These are phyloP conservation scores for Musa schizocarpa DNA, from an alignment of 176 grass and related monocot species.

Conservation along the genomic window DNA sequence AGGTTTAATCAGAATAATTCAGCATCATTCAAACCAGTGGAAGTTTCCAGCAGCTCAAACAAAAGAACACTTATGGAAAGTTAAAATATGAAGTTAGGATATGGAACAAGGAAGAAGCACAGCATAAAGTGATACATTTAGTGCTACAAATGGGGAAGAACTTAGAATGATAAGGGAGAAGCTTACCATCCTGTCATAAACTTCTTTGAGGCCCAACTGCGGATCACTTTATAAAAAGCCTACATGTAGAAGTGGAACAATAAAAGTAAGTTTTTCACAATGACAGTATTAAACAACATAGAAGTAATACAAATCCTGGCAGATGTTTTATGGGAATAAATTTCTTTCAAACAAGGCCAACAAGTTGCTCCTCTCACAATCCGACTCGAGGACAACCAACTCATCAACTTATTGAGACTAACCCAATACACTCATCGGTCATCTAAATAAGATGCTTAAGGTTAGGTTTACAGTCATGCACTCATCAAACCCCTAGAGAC, in stretches of 20 bases:
- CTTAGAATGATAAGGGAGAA: neutral
- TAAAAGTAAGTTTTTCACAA: neutral
- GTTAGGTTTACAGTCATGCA: too few species aligned
- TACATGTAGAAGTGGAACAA: neutral
- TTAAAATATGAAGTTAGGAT: neutral
- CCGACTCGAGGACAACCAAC: too few species aligned
- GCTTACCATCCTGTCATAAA: slow-evolving; percentile 28
- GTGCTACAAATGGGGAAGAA: neutral
- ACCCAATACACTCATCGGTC: too few species aligned
- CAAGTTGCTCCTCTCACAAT: too few species aligned
- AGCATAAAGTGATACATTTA: neutral
- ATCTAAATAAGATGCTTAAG: too few species aligned
- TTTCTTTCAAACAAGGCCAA: too few species aligned
- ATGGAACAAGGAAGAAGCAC: neutral
- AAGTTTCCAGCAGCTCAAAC: neutral
- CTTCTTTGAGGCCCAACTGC: slow-evolving; percentile 30
- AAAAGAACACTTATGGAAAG: neutral
- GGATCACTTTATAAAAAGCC: slow-evolving; percentile 23
- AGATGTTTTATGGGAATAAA: neutral
- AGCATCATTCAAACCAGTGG: neutral
- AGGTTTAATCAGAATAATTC: neutral
- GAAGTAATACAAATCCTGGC: neutral
- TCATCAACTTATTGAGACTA: too few species aligned
- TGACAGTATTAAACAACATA: neutral
- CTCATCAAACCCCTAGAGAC: too few species aligned